These are phyloP conservation scores for Lepidium sativum DNA, from an alignment of 345 rosid genomes.

Conservation along the genomic window DNA sequence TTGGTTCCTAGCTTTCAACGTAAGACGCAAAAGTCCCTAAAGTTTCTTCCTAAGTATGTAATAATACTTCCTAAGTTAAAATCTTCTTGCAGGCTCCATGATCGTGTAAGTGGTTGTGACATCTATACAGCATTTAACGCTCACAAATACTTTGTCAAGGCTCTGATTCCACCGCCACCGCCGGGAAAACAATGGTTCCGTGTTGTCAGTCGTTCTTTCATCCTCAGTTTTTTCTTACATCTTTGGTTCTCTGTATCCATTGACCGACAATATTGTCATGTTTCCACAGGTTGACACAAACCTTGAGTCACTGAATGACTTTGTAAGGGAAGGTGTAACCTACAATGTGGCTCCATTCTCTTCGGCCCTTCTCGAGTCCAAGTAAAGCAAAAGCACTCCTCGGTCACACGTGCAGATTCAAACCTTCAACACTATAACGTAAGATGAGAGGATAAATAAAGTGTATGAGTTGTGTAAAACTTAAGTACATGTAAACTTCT, in stretches of 20 bases:
- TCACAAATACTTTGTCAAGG: constrained; percentile 56
- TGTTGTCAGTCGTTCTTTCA: constrained; percentile 51
- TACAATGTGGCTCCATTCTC: constrained; percentile 68
- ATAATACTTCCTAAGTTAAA: not conserved
- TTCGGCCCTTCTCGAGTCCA: constrained; percentile 65
- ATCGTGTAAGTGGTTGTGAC: constrained; percentile 37
- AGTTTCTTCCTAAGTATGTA: not conserved
- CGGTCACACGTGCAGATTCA: not conserved
- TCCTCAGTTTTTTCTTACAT: not conserved
- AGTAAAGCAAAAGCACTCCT: constrained; percentile 15
- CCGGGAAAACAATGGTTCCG: constrained; percentile 57
- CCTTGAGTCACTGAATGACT: constrained; percentile 56
- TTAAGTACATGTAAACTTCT: not conserved
- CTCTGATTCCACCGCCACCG: constrained; percentile 57
- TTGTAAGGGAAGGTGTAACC: constrained; percentile 51
- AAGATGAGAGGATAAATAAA: not conserved
- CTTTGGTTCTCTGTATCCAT: not conserved
- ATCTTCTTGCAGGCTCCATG: constrained; percentile 60
- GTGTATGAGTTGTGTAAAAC: not conserved
- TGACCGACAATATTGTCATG: not conserved
- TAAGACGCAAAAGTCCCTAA: constrained; percentile 27
- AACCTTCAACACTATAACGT: not conserved
- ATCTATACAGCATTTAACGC: constrained; percentile 76
- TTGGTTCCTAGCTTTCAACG: constrained; percentile 96
- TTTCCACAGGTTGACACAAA: constrained; percentile 71